A percentile compares a stretch with the other conserved stretches of the same genome.
Evolutionary conservation across 169 alveolate genomes (phyloP).

Genomic region (Plasmodium gaboni): DNA sequence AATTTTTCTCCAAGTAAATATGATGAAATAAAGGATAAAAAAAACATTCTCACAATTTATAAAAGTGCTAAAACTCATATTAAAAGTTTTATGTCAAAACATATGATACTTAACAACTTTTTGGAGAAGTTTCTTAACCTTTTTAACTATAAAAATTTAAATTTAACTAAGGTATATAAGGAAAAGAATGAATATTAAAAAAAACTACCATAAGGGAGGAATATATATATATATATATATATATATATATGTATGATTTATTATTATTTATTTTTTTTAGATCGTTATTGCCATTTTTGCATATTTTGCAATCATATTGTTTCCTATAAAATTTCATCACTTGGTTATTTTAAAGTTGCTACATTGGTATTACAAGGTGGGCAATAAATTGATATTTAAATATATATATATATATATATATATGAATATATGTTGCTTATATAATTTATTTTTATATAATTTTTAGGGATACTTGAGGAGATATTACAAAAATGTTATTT

Average conservation of each 20-base stretch:
- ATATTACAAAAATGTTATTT: conserved; percentile 56
- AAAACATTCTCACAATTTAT: conserved; percentile 39
- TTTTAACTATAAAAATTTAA: conserved; percentile 67
- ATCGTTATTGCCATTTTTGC: conserved; percentile 51
- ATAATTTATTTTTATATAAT: conserved; percentile 6
- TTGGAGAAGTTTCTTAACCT: conserved; percentile 63
- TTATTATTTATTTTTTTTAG: conserved; percentile 16
- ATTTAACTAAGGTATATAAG: conserved; percentile 46
- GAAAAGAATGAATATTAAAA: background rate
- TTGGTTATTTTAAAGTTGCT: conserved; percentile 61
- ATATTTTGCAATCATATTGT: conserved; percentile 42
- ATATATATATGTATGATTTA: background rate
- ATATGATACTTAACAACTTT: conserved; percentile 59
- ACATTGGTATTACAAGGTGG: conserved; percentile 67
- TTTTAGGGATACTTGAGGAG: conserved; percentile 64
- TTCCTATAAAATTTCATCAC: conserved; percentile 68
- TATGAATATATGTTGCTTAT: background rate
- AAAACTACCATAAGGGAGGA: background rate
- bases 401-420: background rate
- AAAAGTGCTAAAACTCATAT: conserved; percentile 58
- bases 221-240: background rate
- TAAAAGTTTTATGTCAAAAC: conserved; percentile 56
- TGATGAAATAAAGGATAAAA: conserved; percentile 61
- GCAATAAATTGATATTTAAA: background rate
- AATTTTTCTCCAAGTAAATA: conserved; percentile 45